A percentile compares a stretch with the other conserved stretches of the same genome.
Evolutionary conservation across 179 eudicot genomes (phyloP).

Genomic region (Spinacia oleracea): DNA sequence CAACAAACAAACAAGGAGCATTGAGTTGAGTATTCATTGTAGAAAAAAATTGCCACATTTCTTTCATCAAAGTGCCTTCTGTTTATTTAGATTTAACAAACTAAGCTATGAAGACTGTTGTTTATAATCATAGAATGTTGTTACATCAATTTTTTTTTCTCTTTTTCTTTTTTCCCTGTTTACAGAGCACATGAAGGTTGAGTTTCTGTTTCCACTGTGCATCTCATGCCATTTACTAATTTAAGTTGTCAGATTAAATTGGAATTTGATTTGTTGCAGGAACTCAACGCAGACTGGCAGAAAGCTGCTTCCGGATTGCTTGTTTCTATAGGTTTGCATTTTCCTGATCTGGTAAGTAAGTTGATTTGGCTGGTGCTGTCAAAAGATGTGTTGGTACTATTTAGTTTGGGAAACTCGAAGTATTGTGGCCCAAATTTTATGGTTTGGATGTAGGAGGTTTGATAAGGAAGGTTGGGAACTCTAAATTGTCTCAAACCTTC

Average conservation of each 20-base stretch:
- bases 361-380: conserved; percentile 4
- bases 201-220: not conserved
- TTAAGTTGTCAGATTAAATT: not conserved
- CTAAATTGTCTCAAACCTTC: not conserved
- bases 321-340: conserved; percentile 89
- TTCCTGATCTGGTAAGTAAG: conserved; percentile 78
- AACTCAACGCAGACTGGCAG: conserved; percentile 92
- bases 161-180: too few species aligned
- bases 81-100: conserved; percentile 4
- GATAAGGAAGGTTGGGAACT: not conserved
- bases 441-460: not conserved
- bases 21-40: too few species aligned
- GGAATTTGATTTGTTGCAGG: conserved; percentile 44
- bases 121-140: not conserved
- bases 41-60: too few species aligned
- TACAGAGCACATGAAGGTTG: not conserved
- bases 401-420: not conserved
- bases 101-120: conserved; percentile 3
- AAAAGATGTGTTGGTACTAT: not conserved
- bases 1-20: too few species aligned
- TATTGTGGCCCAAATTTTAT: not conserved
- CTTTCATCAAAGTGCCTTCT: too few species aligned
- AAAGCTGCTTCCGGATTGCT: conserved; percentile 84
- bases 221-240: not conserved
- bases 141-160: not conserved